Percentiles rank a stretch among this genome's conserved stretches.
Evolutionary conservation across 306 rosid species (phyloP).

Genomic region (Vigna mungo): DNA sequence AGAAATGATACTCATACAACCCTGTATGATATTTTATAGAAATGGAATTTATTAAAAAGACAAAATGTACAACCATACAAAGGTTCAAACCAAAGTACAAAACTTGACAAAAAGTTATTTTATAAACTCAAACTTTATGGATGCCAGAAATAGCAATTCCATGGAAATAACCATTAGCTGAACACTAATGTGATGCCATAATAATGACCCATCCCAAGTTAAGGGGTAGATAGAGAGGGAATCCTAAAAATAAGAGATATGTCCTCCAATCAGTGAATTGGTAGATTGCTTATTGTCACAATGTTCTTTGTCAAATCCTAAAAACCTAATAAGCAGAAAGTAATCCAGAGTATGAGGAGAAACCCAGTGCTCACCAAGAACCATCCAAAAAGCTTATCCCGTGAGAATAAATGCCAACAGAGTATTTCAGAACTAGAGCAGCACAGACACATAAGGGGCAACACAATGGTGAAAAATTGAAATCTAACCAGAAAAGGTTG

Average conservation of each 20-base stretch:
- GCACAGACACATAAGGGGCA: conserved; percentile 7
- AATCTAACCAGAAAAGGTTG: conserved; percentile 25
- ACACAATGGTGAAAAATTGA: conserved; percentile 20
- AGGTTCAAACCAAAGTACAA: conserved; percentile 9
- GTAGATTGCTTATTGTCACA: not conserved
- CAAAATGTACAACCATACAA: not conserved
- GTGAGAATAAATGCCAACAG: not conserved
- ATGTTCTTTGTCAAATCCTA: conserved; percentile 2
- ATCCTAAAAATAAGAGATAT: not conserved
- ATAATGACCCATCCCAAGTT: not conserved
- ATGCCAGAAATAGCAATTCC: conserved; percentile 10
- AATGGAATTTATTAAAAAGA: conserved; percentile 3
- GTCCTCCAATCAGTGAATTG: not conserved
- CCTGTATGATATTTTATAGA: not conserved
- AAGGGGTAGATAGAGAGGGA: not conserved
- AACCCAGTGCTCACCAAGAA: not conserved
- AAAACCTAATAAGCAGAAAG: not conserved
- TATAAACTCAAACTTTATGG: not conserved
- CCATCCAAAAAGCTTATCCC: not conserved
- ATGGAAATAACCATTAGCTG: conserved; percentile 22
- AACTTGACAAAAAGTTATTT: not conserved
- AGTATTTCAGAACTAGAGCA: conserved; percentile 26
- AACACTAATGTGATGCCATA: not conserved
- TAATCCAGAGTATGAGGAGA: not conserved
- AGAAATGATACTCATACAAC: not conserved